Percentiles rank a stretch among this genome's conserved stretches.
phyloP scores from a whole-genome alignment of 1,284 basidiomycete species.

The Bjerkandera adusta region DNA sequence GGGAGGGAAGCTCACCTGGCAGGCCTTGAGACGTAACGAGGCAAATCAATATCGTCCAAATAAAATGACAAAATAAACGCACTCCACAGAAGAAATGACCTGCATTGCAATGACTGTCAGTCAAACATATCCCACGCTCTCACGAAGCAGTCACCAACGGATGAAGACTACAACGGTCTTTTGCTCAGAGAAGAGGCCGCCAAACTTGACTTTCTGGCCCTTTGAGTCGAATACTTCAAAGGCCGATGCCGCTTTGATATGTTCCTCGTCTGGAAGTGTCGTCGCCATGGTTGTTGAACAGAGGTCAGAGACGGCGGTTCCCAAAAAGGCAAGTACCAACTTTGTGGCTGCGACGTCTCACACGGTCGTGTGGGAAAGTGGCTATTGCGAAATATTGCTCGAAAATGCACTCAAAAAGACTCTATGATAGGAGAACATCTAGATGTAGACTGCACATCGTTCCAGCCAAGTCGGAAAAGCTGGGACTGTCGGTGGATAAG shows the following conservation, averaged over 20 bases:
- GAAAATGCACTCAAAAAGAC: too few relatives aligned
- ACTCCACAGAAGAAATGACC: slow-evolving; percentile 71
- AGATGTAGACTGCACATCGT: too few relatives aligned
- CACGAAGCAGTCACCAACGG: slow-evolving; percentile 35
- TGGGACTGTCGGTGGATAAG: too few relatives aligned
- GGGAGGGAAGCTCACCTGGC: background rate
- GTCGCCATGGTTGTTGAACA: background rate
- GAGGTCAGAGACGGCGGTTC: too few relatives aligned
- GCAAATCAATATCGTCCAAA: slow-evolving; percentile 33
- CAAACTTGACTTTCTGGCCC: slow-evolving; percentile 48
- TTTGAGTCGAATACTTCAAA: slow-evolving; percentile 27
- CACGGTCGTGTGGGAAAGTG: too few relatives aligned
- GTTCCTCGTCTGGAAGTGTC: background rate
- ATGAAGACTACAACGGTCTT: slow-evolving; percentile 65
- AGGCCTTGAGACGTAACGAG: slow-evolving; percentile 33
- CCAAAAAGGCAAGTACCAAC: too few relatives aligned
- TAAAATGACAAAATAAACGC: slow-evolving; percentile 26
- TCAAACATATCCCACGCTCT: slow-evolving; percentile 1
- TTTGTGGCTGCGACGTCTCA: too few relatives aligned
- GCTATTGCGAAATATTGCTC: too few relatives aligned
- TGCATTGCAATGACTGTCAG: slow-evolving; percentile 19
- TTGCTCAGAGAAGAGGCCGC: slow-evolving; percentile 43
- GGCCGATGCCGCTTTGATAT: background rate
- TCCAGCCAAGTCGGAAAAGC: too few relatives aligned
- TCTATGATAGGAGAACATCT: too few relatives aligned